Percentiles rank a stretch among this genome's conserved stretches.
phyloP scores from a whole-genome alignment of 441 rosid species.

The Capsella rubella region DNA sequence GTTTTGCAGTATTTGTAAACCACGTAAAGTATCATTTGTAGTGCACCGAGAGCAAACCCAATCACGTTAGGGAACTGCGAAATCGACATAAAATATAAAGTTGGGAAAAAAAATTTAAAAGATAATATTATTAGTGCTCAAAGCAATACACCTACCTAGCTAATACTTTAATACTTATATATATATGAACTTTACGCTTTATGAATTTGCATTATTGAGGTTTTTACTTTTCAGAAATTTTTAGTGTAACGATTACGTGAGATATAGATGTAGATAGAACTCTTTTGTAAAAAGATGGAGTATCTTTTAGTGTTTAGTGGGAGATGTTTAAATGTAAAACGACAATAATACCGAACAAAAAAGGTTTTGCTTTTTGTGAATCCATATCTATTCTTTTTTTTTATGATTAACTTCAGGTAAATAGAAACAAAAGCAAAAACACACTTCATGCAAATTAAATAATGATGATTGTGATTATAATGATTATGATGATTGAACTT shows the following conservation, averaged over 20 bases:
- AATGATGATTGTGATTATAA: not conserved
- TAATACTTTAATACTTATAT: slow-evolving; percentile 10
- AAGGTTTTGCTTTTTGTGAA: slow-evolving; percentile 28
- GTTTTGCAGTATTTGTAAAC: slow-evolving; percentile 51
- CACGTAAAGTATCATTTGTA: slow-evolving; percentile 60
- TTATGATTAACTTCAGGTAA: slow-evolving; percentile 41
- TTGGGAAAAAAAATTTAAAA: not conserved
- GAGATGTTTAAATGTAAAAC: slow-evolving; percentile 22
- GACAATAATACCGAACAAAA: slow-evolving; percentile 40
- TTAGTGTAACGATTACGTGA: not conserved
- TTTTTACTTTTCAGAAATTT: not conserved
- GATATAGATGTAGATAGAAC: not conserved
- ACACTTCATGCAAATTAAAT: slow-evolving; percentile 2
- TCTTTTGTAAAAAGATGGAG: slow-evolving; percentile 37
- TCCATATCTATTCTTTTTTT: slow-evolving; percentile 39
- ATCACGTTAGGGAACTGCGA: slow-evolving; percentile 59
- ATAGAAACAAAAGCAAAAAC: slow-evolving; percentile 43
- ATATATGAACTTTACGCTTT: slow-evolving; percentile 36
- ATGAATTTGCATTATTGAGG: not conserved
- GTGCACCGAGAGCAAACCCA: slow-evolving; percentile 57
- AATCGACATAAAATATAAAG: not conserved
- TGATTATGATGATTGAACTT: slow-evolving; percentile 38
- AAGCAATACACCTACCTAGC: slow-evolving; percentile 26
- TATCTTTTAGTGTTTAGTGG: slow-evolving; percentile 32
- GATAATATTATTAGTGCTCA: slow-evolving; percentile 14